Conservation (phyloP, 2,329 filamentous ascomycete genomes). For the Sphaerulina vaccinii region DNA sequence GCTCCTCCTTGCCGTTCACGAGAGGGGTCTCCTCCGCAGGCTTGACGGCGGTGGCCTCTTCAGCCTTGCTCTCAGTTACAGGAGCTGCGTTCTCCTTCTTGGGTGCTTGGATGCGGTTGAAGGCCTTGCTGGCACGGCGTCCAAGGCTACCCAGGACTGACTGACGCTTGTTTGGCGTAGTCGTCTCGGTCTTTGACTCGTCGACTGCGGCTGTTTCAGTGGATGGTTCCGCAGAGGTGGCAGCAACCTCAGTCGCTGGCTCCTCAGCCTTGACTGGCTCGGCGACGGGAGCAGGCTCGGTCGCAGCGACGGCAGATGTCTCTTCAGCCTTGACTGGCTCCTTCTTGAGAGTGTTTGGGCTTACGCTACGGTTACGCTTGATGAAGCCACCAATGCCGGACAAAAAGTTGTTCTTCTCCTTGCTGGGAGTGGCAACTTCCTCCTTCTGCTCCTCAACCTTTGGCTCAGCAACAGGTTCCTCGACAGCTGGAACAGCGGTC, state of each 20-base stretch:
- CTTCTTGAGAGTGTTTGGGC: constrained; percentile 38
- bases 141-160: constrained; percentile 36
- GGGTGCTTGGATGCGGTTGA: constrained; percentile 33
- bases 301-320: constrained; percentile 25
- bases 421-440: constrained; percentile 37
- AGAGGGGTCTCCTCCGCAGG: constrained; percentile 25
- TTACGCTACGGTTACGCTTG: constrained; percentile 38
- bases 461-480: constrained; percentile 35
- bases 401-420: constrained; percentile 39
- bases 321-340: constrained; percentile 38
- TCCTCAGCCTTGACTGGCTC: constrained; percentile 29
- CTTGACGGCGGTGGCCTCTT: constrained; percentile 27
- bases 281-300: constrained; percentile 30
- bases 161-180: constrained; percentile 34
- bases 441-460: constrained; percentile 44
- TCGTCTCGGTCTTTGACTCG: constrained; percentile 27
- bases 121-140: constrained; percentile 38
- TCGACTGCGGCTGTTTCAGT: constrained; percentile 27
- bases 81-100: constrained; percentile 33
- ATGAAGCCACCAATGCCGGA: constrained; percentile 33
- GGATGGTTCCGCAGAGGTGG: constrained; percentile 34
- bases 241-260: constrained; percentile 31
- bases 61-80: constrained; percentile 23
- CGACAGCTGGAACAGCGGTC: constrained; percentile 39
- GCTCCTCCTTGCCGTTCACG: constrained; percentile 24